Base-by-base conservation (phyloP, 2,329 filamentous ascomycete species). In the Blastomyces gilchristii region DNA sequence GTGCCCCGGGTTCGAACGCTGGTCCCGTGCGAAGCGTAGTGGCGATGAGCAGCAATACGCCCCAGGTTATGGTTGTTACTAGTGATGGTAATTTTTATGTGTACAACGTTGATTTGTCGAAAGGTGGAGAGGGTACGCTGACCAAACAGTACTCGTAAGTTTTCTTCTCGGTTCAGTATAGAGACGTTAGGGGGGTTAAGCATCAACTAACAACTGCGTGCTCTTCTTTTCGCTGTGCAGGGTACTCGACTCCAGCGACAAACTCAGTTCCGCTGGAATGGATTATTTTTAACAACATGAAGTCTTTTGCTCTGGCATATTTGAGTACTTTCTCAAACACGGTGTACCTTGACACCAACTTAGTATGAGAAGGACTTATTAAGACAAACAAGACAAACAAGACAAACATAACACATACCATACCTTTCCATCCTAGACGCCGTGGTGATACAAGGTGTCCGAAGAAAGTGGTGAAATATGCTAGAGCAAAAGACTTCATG, bases 41-140 rank as follows among this genome's bases (percentile, higher is more conserved):
- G 53, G 93, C 94, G 9, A 95, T 99, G 87, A 96, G 90, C 73
- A 94, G 88, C 71, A 96, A 87, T 72, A 92, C 89, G 34, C 94
- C 94, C 0, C 92, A 97, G 71, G 90, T 99, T 58, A 97, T 99
- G 92, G 90, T 97, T 0, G 92, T 97, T 16, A 99, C 94, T 0
- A 97, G 89, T 69, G 94, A 99, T 73, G 94, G 94, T 11, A 88
- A 88, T 31, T 97, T 97, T 72, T 96, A 94, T 69, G 88, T 97
- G 39, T 99, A 93, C 76, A 93, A 90, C 67, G 91, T 99, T 62
- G 92, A 99, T 73, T 85, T 99, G 80, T 92, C 96, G 69, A 89
- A 90, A 65, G 94, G 94, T 22, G 94, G 94, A 31, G 94, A 99
- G 77, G 94, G 94, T 0, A 90, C 89, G 58, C 77, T 99, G 69